phyloP scores from a whole-genome alignment of 768 basidiomycete species.

The Xanthoconium stramineum region DNA sequence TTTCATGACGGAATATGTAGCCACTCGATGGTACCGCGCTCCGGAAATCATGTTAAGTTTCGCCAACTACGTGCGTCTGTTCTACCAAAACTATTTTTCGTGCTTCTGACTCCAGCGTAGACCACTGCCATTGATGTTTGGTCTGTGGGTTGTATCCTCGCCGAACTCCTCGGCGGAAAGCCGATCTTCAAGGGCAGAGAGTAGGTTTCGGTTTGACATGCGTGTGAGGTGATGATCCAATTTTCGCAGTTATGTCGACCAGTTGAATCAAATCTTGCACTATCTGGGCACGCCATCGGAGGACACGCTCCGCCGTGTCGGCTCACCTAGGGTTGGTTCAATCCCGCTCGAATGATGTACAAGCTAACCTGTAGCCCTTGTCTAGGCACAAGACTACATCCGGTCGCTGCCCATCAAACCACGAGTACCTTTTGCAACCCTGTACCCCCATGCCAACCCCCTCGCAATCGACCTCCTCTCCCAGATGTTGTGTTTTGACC shows the following conservation, averaged over 20 bases:
- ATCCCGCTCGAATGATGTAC: background rate
- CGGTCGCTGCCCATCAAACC: constrained; percentile 97
- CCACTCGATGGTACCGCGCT: constrained; percentile 98
- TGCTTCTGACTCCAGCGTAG: constrained; percentile 37
- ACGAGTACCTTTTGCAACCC: constrained; percentile 83
- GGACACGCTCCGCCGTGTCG: constrained; percentile 92
- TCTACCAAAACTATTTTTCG: background rate
- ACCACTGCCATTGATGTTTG: constrained; percentile 93
- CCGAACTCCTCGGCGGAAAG: constrained; percentile 88
- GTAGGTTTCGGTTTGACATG: constrained; percentile 43
- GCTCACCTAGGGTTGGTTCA: constrained; percentile 78
- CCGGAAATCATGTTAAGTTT: constrained; percentile 99
- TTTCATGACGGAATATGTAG: constrained; percentile 99
- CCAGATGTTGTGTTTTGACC: constrained; percentile 93
- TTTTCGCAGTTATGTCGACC: constrained; percentile 83
- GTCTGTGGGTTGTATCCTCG: constrained; percentile 95
- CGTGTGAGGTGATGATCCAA: background rate
- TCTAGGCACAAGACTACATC: constrained; percentile 94
- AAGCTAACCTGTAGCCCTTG: constrained; percentile 3
- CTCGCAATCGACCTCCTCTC: constrained; percentile 90
- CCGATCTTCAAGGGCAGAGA: constrained; percentile 98
- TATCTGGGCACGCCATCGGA: constrained; percentile 98
- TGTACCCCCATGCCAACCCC: constrained; percentile 94
- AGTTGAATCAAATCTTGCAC: constrained; percentile 96
- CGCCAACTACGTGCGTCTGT: constrained; percentile 76